Base-by-base conservation (phyloP, 163 green algal genomes). In the Coccomyxa subellipsoidea region DNA sequence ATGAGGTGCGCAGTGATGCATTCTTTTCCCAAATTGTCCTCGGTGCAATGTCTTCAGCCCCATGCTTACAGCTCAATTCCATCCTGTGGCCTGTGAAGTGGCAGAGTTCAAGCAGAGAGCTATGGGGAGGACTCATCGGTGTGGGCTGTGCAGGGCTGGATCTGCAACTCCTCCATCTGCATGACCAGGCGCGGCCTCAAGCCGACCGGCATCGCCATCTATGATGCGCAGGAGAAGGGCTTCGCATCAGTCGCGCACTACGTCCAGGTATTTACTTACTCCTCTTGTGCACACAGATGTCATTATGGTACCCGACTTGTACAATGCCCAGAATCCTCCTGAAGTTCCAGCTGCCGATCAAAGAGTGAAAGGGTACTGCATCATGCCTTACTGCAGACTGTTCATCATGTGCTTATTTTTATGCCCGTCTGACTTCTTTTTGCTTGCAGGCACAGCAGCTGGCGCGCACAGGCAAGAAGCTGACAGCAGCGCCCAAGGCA, bases 141-240 rank as follows among this genome's bases (percentile, higher is more conserved):
- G n/a, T n/a, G n/a, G n/a, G n/a, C 83, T 81, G 88, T 75, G 59
- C 69, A 89, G 83, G 88, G 85, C 70, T 90, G 84, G 87, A 90
- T 93, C 59, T 93, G 89, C 84, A 93, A 93, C 88, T 91, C 84
- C 84, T 91, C 84, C 80, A 92, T 95, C 84, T 96, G 92, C 91
- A 93, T 96, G 90, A 92, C 84, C 35, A 77, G 79, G 27, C 80
- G 89, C 23, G 91, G 90, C 40, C 82, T 90, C 66, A 84, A 85
- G 84, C 90, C 90, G 27, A 96, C 92, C 2, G 92, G 92, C 84
- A 94, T 94, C 47, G 89, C 86, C 79, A 93, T 94, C 81, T 90
- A 91, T 76, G 81, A 92, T 10, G 92, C 92, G 0, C 86, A 89
- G 81, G 32, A 88, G 54, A 73, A 85, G 29, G 92, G 92, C 59